Conservation (phyloP, 176 grass and related monocot genomes). For the Phyllostachys edulis region DNA sequence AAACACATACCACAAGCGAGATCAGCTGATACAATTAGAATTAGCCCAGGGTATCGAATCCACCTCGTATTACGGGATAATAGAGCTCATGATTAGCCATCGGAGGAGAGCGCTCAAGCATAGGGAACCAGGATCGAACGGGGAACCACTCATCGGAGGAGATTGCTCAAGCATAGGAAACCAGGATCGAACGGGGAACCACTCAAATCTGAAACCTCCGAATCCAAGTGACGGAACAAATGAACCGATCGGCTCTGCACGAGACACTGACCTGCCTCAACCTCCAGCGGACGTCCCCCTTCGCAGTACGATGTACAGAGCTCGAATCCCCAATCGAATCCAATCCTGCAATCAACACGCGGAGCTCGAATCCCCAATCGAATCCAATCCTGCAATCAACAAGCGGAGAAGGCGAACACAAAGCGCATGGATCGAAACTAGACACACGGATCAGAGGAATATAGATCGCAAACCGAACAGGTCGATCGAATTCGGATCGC, state of each 20-base stretch:
- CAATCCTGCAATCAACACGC: constrained; percentile 27
- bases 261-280: constrained; percentile 39
- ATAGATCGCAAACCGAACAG: background rate
- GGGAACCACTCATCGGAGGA: too few relatives aligned
- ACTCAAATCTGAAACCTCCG: constrained; percentile 20
- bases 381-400: constrained; percentile 21
- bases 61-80: background rate
- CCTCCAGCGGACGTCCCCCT: background rate
- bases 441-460: background rate
- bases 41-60: background rate
- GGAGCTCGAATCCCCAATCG: background rate
- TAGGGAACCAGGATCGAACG: too few relatives aligned
- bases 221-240: constrained; percentile 26
- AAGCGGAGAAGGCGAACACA: background rate
- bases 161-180: too few relatives aligned
- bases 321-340: background rate
- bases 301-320: background rate
- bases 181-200: too few relatives aligned
- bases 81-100: background rate
- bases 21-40: background rate
- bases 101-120: too few relatives aligned
- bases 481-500: background rate
- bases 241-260: background rate
- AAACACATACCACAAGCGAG: background rate
- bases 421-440: too few relatives aligned